These are phyloP conservation scores for Chimonanthus salicifolius DNA, from an alignment of 164 flowering plant genomes.

Conservation along the genomic window DNA sequence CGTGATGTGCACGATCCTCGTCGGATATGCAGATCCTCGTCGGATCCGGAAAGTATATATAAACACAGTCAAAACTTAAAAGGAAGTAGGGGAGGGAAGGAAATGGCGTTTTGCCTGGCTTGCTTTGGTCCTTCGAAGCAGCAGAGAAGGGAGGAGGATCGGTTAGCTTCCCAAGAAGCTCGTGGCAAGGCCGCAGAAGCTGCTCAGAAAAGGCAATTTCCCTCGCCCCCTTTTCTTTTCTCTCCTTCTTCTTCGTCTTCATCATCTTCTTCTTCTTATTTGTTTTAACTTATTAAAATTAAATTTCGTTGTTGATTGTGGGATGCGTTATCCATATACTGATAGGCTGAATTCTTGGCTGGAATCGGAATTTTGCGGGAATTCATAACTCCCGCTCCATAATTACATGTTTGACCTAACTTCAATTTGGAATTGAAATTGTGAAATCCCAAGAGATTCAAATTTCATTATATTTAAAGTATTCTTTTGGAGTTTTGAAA, in stretches of 20 bases:
- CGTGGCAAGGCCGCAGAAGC: conserved; percentile 88
- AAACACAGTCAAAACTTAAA: background rate
- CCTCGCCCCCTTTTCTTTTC: background rate
- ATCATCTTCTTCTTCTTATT: background rate
- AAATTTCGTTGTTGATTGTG: background rate
- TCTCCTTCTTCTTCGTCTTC: background rate
- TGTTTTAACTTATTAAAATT: background rate
- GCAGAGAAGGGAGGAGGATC: conserved; percentile 55
- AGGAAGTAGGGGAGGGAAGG: conserved; percentile 23
- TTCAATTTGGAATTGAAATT: too few relatives aligned
- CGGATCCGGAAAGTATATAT: background rate
- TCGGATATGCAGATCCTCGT: background rate
- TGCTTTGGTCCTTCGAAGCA: conserved; percentile 51
- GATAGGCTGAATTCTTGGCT: background rate
- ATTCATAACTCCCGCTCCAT: too few relatives aligned
- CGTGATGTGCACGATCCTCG: background rate
- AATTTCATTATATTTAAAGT: too few relatives aligned
- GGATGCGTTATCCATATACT: background rate
- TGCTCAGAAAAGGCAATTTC: conserved; percentile 62
- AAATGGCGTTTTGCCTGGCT: conserved; percentile 37
- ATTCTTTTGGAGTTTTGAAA: too few relatives aligned
- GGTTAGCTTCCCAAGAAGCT: conserved; percentile 65
- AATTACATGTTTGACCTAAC: too few relatives aligned
- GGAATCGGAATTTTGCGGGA: background rate
- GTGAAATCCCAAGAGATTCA: too few relatives aligned